These are phyloP conservation scores for Podila epigama DNA, from an alignment of 192 early-diverging fungal species.

Conservation along the genomic window DNA sequence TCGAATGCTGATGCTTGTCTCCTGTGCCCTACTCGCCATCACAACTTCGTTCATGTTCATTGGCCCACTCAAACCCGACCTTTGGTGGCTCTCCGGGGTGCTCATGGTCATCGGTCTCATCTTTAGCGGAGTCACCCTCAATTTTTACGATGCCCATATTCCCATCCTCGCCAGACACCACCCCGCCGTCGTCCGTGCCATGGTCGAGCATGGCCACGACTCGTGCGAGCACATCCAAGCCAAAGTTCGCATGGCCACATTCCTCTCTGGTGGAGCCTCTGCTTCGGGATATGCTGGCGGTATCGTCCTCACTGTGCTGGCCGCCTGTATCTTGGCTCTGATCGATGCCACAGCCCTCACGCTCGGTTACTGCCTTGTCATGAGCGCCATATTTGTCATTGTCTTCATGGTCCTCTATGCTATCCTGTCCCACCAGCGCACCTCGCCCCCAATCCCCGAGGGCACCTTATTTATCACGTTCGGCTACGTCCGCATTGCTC, in stretches of 20 bases:
- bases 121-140: conserved; percentile 22
- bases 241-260: conserved; percentile 20
- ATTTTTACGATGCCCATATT: conserved; percentile 34
- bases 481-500: conserved; percentile 43
- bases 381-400: conserved; percentile 18
- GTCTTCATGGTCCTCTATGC: conserved; percentile 24
- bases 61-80: conserved; percentile 19
- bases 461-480: conserved; percentile 49
- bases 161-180: conserved; percentile 27
- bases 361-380: conserved; percentile 23
- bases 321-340: conserved; percentile 3
- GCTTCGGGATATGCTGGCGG: conserved; percentile 31
- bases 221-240: conserved; percentile 15
- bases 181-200: conserved; percentile 11
- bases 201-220: conserved; percentile 14
- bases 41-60: conserved; percentile 45
- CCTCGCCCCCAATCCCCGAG: conserved; percentile 52
- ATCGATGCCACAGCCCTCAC: conserved; percentile 9
- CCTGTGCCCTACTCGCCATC: conserved; percentile 30
- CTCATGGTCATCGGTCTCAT: conserved; percentile 39
- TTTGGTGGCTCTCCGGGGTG: conserved; percentile 33
- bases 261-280: conserved; percentile 36
- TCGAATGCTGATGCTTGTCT: conserved; percentile 27
- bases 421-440: conserved; percentile 40
- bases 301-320: conserved; percentile 15